Conservation (phyloP, 2,329 filamentous ascomycete species). For the Chaetomium strumarium region DNA sequence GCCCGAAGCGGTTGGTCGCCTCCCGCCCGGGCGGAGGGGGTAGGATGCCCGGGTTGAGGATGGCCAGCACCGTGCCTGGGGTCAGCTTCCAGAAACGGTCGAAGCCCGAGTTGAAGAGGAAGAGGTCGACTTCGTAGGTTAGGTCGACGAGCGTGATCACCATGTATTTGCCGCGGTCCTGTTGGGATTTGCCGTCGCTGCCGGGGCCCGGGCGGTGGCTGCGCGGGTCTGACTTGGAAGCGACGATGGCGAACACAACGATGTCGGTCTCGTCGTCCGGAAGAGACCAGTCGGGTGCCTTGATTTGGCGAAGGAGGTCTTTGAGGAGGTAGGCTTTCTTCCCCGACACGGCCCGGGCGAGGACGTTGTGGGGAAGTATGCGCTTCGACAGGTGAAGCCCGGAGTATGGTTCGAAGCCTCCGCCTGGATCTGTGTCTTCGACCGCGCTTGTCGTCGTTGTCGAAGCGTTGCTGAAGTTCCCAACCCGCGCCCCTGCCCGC, state of each 20-base stretch:
- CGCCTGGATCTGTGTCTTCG: slow-evolving; percentile 25
- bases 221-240: slow-evolving; percentile 78
- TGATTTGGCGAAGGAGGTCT: slow-evolving; percentile 73
- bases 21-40: slow-evolving; percentile 69
- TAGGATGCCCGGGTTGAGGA: slow-evolving; percentile 88
- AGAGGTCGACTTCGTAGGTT: slow-evolving; percentile 85
- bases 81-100: slow-evolving; percentile 91
- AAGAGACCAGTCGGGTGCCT: slow-evolving; percentile 73
- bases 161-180: slow-evolving; percentile 81
- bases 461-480: slow-evolving; percentile 12
- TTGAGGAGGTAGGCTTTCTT: slow-evolving; percentile 76
- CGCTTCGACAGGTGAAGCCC: slow-evolving; percentile 76
- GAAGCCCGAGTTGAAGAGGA: slow-evolving; percentile 86
- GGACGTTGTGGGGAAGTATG: slow-evolving; percentile 71
- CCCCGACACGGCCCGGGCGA: slow-evolving; percentile 70
- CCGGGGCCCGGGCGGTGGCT: slow-evolving; percentile 44
- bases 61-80: slow-evolving; percentile 83
- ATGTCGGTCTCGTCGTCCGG: slow-evolving; percentile 82
- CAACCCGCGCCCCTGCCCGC: slow-evolving; percentile 19
- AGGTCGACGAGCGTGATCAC: slow-evolving; percentile 81
- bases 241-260: slow-evolving; percentile 82
- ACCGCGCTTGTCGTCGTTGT: slow-evolving; percentile 11
- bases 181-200: slow-evolving; percentile 43
- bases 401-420: slow-evolving; percentile 78
- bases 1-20: slow-evolving; percentile 76